Conservation (phyloP, 2,329 filamentous ascomycete species). For the Ceratocystiopsis sp. region DNA sequence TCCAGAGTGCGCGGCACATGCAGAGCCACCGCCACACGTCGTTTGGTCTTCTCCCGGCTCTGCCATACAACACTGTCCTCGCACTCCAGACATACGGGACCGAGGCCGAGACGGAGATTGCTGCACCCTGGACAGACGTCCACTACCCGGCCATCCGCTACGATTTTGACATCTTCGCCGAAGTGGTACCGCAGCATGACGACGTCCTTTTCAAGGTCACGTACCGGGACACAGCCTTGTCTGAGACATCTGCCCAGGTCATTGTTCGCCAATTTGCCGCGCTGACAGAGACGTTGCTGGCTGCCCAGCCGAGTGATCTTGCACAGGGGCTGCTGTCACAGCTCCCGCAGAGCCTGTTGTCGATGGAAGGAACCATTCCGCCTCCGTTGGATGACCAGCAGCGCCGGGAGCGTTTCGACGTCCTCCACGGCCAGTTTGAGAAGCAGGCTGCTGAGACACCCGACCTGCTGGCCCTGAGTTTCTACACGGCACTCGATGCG, state of each 20-base stretch:
- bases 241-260: conserved; percentile 6
- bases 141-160: conserved; percentile 7
- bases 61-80: conserved; percentile 19
- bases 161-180: conserved; percentile 9
- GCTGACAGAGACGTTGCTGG: conserved; percentile 6
- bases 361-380: neutral
- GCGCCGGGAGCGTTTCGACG: conserved; percentile 7
- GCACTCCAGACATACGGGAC: conserved; percentile 17
- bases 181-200: conserved; percentile 6
- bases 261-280: conserved; percentile 10
- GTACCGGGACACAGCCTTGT: conserved; percentile 8
- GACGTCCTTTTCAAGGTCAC: conserved; percentile 7
- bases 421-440: conserved; percentile 13
- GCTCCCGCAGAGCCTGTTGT: conserved; percentile 5
- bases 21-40: conserved; percentile 12
- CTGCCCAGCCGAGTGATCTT: conserved; percentile 2
- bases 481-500: conserved; percentile 11
- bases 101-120: neutral
- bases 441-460: conserved; percentile 10
- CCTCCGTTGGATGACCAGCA: neutral
- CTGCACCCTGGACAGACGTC: conserved; percentile 5
- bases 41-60: conserved; percentile 13
- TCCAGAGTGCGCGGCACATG: conserved; percentile 3
- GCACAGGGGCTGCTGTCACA: conserved; percentile 6
- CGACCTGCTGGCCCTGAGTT: conserved; percentile 5